Conservation (phyloP, 352 stramenopile species). For the Globisporangium uncinulatum region DNA sequence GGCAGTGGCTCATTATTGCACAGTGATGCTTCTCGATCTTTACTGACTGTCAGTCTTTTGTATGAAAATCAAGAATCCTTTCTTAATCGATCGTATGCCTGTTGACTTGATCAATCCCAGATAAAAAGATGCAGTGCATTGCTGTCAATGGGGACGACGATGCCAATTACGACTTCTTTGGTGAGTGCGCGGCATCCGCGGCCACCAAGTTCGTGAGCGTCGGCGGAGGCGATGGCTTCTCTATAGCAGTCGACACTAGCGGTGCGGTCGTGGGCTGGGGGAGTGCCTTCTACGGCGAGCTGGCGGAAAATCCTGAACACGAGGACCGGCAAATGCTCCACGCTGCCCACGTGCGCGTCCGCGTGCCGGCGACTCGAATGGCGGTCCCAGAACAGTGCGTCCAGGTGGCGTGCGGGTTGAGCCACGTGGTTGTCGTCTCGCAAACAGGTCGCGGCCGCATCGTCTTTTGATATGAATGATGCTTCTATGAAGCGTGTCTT, state of each 20-base stretch:
- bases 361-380: conserved; percentile 11
- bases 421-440: conserved; percentile 49
- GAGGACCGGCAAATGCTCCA: neutral
- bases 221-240: conserved; percentile 56
- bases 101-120: neutral
- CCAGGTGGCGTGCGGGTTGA: conserved; percentile 40
- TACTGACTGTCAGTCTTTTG: neutral
- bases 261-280: conserved; percentile 56
- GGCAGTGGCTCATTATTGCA: conserved; percentile 46
- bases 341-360: neutral
- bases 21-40: neutral
- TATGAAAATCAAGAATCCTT: too few species aligned
- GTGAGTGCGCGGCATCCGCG: conserved; percentile 20
- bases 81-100: too few species aligned
- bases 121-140: conserved; percentile 14
- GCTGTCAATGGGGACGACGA: neutral
- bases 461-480: neutral
- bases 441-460: conserved; percentile 5
- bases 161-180: conserved; percentile 20
- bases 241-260: conserved; percentile 24
- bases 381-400: conserved; percentile 23
- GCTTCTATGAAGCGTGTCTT: neutral
- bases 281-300: conserved; percentile 57
- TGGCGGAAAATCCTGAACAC: conserved; percentile 9
- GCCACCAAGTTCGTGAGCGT: conserved; percentile 13